A percentile compares a stretch with the other conserved stretches of the same genome.
phyloP scores from a whole-genome alignment of 106 monocot genomes.

The Chionographis japonica region DNA sequence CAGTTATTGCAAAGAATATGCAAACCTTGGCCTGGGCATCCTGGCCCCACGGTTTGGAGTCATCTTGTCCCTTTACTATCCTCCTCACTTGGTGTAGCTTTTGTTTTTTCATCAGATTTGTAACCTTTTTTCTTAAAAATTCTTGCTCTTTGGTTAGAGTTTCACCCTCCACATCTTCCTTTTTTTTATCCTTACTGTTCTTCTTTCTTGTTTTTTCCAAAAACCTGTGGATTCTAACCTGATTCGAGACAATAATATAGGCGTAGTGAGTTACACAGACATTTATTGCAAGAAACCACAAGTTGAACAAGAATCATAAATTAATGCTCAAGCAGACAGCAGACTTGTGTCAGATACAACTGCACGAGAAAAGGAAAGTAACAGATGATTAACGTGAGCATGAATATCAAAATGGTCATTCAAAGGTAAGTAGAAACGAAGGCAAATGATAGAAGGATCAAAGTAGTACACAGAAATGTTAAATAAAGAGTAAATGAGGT shows the following conservation, averaged over 20 bases:
- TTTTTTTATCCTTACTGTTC: constrained; percentile 22
- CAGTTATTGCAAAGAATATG: background rate
- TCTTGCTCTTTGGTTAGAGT: constrained; percentile 49
- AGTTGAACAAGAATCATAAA: no score
- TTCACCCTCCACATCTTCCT: constrained; percentile 27
- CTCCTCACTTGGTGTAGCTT: constrained; percentile 62
- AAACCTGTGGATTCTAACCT: constrained; percentile 80
- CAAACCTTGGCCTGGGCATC: constrained; percentile 78
- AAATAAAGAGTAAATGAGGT: no score
- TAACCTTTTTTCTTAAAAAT: constrained; percentile 73
- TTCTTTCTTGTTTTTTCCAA: constrained; percentile 81
- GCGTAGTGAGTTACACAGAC: background rate
- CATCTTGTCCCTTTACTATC: constrained; percentile 76
- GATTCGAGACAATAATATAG: constrained; percentile 4
- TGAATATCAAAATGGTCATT: no score
- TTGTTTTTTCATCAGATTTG: constrained; percentile 78
- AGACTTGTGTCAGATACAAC: no score
- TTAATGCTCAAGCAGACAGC: no score
- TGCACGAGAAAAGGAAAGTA: no score
- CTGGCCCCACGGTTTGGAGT: constrained; percentile 70
- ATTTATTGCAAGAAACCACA: no score
- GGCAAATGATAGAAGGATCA: no score
- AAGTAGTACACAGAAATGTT: no score
- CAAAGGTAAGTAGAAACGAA: no score
- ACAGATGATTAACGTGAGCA: no score